A percentile compares a stretch with the other conserved stretches of the same genome.
These are phyloP conservation scores for Cercophora samala DNA, from an alignment of 495 filamentous ascomycete genomes.

Conservation along the genomic window DNA sequence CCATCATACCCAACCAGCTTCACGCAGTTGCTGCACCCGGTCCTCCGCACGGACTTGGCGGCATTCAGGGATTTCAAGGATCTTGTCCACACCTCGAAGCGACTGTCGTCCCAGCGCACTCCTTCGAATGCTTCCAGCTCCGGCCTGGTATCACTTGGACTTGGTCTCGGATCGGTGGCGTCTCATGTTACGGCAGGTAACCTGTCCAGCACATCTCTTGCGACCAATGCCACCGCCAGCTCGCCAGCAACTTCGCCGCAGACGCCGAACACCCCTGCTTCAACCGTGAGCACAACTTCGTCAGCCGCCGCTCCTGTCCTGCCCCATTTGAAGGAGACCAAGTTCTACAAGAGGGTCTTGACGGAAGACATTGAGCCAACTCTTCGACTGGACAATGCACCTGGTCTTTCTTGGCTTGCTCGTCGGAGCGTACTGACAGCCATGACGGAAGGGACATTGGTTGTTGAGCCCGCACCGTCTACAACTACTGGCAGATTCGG, in stretches of 20 bases:
- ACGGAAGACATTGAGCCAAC: conserved; percentile 94
- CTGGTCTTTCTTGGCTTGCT: conserved; percentile 89
- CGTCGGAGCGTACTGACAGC: conserved; percentile 76
- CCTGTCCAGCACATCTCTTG: conserved; percentile 43
- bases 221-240: conserved; percentile 37
- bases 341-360: conserved; percentile 86
- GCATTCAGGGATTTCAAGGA: conserved; percentile 83
- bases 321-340: conserved; percentile 72
- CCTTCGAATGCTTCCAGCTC: conserved; percentile 16
- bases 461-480: conserved; percentile 81
- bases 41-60: conserved; percentile 75
- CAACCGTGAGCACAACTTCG: conserved; percentile 42
- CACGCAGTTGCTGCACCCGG: conserved; percentile 72
- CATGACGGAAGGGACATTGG: conserved; percentile 79
- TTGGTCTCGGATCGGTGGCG: conserved; percentile 42
- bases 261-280: conserved; percentile 51
- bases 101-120: conserved; percentile 39
- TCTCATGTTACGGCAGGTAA: conserved; percentile 32
- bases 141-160: conserved; percentile 46
- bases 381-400: conserved; percentile 79
- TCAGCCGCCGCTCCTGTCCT: conserved; percentile 27
- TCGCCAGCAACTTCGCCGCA: conserved; percentile 45
- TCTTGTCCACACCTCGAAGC: conserved; percentile 65
- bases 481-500: conserved; percentile 39
- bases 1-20: conserved; percentile 85